Percentiles rank a stretch among this genome's conserved stretches.
phyloP scores from a whole-genome alignment of 805 yeast genomes.

The Wickerhamiella vanderwaltii region DNA sequence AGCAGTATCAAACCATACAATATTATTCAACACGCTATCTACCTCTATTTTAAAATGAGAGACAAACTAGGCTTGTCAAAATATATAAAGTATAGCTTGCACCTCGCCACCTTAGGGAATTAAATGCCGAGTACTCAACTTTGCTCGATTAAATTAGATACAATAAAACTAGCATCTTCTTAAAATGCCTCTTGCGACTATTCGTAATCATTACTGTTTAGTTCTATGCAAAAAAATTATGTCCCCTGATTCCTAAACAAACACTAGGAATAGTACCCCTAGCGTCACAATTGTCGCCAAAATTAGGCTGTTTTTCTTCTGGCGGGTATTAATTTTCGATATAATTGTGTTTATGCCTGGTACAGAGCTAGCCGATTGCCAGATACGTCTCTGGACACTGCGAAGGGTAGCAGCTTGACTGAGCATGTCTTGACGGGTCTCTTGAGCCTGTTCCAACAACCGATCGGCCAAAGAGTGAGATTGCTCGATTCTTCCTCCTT shows the following conservation, averaged over 20 bases:
- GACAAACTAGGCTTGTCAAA: too few relatives aligned
- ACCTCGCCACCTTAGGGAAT: too few relatives aligned
- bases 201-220: too few relatives aligned
- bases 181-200: too few relatives aligned
- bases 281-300: constrained; percentile 58
- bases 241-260: constrained; percentile 30
- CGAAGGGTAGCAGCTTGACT: constrained; percentile 56
- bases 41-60: too few relatives aligned
- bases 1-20: too few relatives aligned
- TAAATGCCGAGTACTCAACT: too few relatives aligned
- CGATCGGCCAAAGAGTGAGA: constrained; percentile 69
- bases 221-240: too few relatives aligned
- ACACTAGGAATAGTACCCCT: constrained; percentile 60
- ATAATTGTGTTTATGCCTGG: constrained; percentile 77
- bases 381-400: constrained; percentile 51
- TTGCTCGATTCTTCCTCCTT: constrained; percentile 56
- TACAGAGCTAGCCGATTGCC: constrained; percentile 48
- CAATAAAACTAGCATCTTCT: too few relatives aligned
- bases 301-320: constrained; percentile 79
- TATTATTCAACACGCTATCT: too few relatives aligned
- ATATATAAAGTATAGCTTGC: too few relatives aligned
- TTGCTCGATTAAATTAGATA: too few relatives aligned
- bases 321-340: constrained; percentile 71
- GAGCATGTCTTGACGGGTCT: constrained; percentile 73
- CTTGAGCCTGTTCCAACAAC: constrained; percentile 71